Conservation (phyloP, 495 filamentous ascomycete species). For the Achaetomiella virescens region DNA sequence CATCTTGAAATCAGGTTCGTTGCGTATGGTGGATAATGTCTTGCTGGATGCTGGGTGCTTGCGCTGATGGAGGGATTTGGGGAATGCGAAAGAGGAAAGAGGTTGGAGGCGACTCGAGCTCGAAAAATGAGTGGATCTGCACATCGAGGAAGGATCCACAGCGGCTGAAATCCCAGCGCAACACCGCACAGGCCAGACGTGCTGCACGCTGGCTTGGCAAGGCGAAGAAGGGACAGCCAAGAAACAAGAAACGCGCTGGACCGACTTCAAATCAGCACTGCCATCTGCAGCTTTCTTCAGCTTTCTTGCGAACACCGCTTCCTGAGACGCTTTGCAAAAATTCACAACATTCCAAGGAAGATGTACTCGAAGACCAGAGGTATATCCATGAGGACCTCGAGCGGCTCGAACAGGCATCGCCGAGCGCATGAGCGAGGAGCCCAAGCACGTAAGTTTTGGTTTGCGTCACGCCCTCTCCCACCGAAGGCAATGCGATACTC, state of each 20-base stretch:
- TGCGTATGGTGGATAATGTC: neutral
- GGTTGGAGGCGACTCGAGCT: slow-evolving; percentile 6
- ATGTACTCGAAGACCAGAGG: slow-evolving; percentile 91
- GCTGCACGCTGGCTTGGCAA: neutral
- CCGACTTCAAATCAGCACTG: neutral
- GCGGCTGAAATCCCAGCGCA: slow-evolving; percentile 7
- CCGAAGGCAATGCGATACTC: slow-evolving; percentile 12
- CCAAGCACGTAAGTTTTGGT: slow-evolving; percentile 65
- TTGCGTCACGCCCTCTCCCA: neutral
- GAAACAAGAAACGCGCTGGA: neutral
- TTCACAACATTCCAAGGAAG: slow-evolving; percentile 16
- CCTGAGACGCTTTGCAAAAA: neutral
- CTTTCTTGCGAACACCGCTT: too few relatives aligned
- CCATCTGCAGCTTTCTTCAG: neutral
- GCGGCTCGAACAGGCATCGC: slow-evolving; percentile 85
- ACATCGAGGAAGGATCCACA: neutral
- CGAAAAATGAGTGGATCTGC: neutral
- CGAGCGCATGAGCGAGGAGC: slow-evolving; percentile 81
- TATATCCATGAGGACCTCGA: slow-evolving; percentile 94
- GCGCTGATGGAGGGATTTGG: neutral
- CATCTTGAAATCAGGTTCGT: slow-evolving; percentile 37
- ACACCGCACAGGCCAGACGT: neutral
- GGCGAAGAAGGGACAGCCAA: neutral
- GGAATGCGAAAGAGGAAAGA: neutral
- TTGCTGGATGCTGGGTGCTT: slow-evolving; percentile 4